These are phyloP conservation scores for Cadophora malorum DNA, from an alignment of 2,329 filamentous ascomycete species.

Conservation along the genomic window DNA sequence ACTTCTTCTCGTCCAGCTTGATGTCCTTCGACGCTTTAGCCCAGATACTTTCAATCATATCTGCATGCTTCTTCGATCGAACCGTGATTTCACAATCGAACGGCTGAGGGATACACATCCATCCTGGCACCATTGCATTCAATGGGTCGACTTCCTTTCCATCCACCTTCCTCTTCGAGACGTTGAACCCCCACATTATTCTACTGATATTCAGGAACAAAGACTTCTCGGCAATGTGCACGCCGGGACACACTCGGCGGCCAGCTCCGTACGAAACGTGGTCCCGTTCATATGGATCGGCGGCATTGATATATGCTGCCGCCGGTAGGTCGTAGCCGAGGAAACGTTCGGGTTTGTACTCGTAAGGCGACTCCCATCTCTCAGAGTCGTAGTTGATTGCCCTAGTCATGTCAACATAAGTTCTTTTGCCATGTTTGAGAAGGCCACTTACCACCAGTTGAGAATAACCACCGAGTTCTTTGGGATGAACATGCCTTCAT, in stretches of 20 bases:
- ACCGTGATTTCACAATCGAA: constrained; percentile 44
- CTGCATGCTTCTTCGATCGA: constrained; percentile 42
- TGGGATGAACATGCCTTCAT: constrained; percentile 46
- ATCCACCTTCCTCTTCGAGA: constrained; percentile 31
- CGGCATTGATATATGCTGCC: constrained; percentile 25
- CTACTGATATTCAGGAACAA: constrained; percentile 54
- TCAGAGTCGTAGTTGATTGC: constrained; percentile 47
- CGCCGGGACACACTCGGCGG: constrained; percentile 60
- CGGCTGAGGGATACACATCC: constrained; percentile 44
- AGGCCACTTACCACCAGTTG: constrained; percentile 30
- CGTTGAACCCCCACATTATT: constrained; percentile 60
- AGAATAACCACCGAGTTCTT: constrained; percentile 47
- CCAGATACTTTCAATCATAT: constrained; percentile 45
- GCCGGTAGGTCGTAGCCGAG: constrained; percentile 24
- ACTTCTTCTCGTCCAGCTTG: constrained; percentile 27
- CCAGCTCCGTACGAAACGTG: constrained; percentile 48
- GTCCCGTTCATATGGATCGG: constrained; percentile 43
- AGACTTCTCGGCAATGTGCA: constrained; percentile 57
- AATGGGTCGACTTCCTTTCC: constrained; percentile 31
- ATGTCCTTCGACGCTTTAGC: constrained; percentile 33
- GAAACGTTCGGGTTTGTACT: constrained; percentile 55
- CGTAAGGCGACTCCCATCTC: constrained; percentile 50
- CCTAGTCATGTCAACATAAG: constrained; percentile 37
- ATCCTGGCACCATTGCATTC: constrained; percentile 44
- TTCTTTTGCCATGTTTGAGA: no score